Percentiles rank a stretch among this genome's conserved stretches.
Conservation (phyloP, 1,284 basidiomycete genomes). For the Cutaneotrichosporon sp. region DNA sequence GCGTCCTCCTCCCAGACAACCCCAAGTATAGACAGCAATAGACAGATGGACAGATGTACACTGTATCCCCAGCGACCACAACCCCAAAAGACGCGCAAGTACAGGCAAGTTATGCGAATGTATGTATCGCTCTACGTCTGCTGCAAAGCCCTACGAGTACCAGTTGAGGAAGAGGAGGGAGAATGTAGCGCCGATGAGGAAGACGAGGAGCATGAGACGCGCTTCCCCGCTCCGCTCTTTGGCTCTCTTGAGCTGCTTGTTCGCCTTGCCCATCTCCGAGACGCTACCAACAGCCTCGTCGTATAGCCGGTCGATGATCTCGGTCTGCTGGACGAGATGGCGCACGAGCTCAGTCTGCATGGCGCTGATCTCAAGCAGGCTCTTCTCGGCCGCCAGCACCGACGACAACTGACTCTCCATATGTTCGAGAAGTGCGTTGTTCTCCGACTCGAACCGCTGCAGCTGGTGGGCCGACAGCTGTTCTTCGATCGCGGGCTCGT, state of each 20-base stretch:
- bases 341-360: constrained; percentile 60
- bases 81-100: not conserved
- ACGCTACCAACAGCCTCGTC: constrained; percentile 58
- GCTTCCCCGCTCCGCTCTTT: constrained; percentile 57
- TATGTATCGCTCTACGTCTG: constrained; percentile 5
- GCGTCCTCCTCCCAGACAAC: not conserved
- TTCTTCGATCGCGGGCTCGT: constrained; percentile 41
- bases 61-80: not conserved
- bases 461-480: constrained; percentile 54
- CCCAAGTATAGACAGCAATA: constrained; percentile 1
- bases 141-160: constrained; percentile 40
- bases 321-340: constrained; percentile 58
- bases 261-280: constrained; percentile 57
- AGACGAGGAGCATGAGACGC: constrained; percentile 57
- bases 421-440: constrained; percentile 56
- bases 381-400: constrained; percentile 57
- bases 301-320: constrained; percentile 57
- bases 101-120: not conserved
- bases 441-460: constrained; percentile 59
- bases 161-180: constrained; percentile 59
- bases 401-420: constrained; percentile 56
- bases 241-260: constrained; percentile 58
- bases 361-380: constrained; percentile 58
- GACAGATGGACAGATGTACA: not conserved
- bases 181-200: constrained; percentile 57